A percentile compares a stretch with the other conserved stretches of the same genome.
phyloP scores from a whole-genome alignment of 163 green algal species.

The Chlamydomonas reinhardtii region DNA sequence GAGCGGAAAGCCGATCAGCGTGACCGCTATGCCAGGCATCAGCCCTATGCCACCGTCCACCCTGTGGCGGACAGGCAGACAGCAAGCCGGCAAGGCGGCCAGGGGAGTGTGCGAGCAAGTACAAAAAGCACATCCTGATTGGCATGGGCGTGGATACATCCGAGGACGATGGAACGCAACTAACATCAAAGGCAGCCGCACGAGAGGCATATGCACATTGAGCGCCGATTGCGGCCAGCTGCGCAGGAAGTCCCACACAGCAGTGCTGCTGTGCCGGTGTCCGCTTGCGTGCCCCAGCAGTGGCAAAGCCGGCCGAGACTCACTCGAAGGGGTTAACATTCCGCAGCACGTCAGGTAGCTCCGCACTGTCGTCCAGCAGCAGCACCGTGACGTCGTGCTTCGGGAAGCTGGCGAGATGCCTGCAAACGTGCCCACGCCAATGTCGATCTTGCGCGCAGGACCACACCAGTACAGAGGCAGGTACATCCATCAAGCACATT shows the following conservation, averaged over 20 bases:
- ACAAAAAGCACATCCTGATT: too few species aligned
- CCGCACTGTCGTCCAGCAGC: neutral
- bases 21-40: neutral
- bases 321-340: slow-evolving; percentile 4
- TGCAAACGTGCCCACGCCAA: slow-evolving; percentile 1
- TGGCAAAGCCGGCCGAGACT: neutral
- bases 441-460: neutral
- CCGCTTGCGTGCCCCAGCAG: too few species aligned
- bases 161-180: too few species aligned
- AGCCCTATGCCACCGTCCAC: slow-evolving; percentile 7
- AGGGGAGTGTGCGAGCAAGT: slow-evolving; percentile 13
- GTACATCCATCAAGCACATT: slow-evolving; percentile 14
- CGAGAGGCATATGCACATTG: neutral
- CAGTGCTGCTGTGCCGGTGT: neutral
- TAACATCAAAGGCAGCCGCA: neutral
- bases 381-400: slow-evolving; percentile 17
- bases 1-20: slow-evolving; percentile 10
- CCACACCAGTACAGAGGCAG: neutral
- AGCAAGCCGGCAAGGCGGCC: neutral
- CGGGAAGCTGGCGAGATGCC: slow-evolving; percentile 17
- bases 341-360: slow-evolving; percentile 14
- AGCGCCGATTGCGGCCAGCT: neutral
- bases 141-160: too few species aligned
- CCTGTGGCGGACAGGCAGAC: slow-evolving; percentile 2
- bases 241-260: slow-evolving; percentile 19